Conservation (phyloP, 495 filamentous ascomycete species). For the Neurospora hispaniola region DNA sequence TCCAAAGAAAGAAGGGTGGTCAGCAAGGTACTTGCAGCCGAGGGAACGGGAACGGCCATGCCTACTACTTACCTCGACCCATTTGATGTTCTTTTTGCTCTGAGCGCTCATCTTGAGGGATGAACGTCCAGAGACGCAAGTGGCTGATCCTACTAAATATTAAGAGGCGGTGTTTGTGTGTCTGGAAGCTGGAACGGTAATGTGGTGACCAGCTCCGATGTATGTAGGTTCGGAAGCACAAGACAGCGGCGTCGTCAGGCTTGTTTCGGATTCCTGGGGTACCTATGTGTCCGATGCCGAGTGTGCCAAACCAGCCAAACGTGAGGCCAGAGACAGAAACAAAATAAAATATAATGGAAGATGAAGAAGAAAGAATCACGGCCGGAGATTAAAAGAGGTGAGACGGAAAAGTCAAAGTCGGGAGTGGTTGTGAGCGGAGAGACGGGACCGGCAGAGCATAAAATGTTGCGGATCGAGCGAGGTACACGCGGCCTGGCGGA, state of each 20-base stretch:
- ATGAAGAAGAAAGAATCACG: neutral
- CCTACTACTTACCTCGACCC: conserved; percentile 22
- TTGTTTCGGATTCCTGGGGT: neutral
- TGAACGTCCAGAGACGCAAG: neutral
- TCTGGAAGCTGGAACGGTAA: neutral
- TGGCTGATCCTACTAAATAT: neutral
- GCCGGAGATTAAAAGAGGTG: neutral
- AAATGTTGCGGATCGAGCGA: neutral
- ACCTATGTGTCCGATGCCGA: neutral
- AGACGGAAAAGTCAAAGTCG: neutral
- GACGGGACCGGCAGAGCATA: neutral
- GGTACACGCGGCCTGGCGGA: neutral
- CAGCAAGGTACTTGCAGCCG: neutral
- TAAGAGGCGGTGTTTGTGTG: neutral
- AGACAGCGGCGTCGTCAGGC: neutral
- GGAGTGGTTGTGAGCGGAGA: neutral
- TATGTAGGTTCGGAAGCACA: neutral
- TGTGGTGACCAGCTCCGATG: neutral
- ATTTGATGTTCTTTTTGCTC: conserved; percentile 25
- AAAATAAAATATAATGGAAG: neutral
- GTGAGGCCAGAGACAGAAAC: neutral
- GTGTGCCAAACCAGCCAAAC: neutral
- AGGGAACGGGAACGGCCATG: neutral
- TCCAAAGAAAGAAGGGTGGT: neutral
- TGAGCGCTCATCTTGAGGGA: conserved; percentile 13